Evolutionary conservation across 2,329 filamentous ascomycete genomes (phyloP).

Genomic region (Thelonectria blattea): DNA sequence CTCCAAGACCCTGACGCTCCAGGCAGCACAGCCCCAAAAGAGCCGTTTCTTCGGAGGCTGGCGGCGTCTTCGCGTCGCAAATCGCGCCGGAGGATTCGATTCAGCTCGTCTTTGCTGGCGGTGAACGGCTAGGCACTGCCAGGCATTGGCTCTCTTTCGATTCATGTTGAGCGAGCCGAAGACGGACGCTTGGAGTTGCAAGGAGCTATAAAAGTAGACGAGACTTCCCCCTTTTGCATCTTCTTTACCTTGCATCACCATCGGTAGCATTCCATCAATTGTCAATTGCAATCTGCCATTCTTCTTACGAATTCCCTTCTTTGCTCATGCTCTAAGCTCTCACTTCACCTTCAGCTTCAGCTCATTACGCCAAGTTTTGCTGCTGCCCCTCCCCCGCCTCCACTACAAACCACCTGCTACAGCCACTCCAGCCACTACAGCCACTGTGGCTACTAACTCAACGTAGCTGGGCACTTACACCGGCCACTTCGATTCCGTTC

Average conservation of each 20-base stretch:
- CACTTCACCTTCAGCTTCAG: background rate
- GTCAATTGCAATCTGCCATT: background rate
- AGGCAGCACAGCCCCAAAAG: slow-evolving; percentile 34
- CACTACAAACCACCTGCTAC: background rate
- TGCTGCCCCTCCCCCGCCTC: slow-evolving; percentile 15
- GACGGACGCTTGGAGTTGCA: background rate
- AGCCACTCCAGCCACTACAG: background rate
- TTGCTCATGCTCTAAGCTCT: too few relatives aligned
- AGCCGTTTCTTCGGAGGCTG: background rate
- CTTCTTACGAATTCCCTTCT: background rate
- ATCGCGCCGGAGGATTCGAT: background rate
- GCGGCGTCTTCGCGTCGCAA: slow-evolving; percentile 4
- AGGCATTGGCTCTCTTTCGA: background rate
- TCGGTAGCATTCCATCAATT: background rate
- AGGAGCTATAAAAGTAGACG: slow-evolving; percentile 30
- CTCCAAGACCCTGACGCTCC: slow-evolving; percentile 15
- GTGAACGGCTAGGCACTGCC: background rate
- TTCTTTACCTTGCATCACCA: slow-evolving; percentile 5
- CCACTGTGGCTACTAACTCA: too few relatives aligned
- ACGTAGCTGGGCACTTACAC: background rate
- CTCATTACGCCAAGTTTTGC: slow-evolving; percentile 10
- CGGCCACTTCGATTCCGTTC: background rate
- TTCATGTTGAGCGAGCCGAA: background rate
- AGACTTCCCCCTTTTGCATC: slow-evolving; percentile 2
- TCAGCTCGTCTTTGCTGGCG: background rate